Evolutionary conservation across 345 rosid genomes (phyloP), one percentile per base, ranked within the genome.

Genomic region (Sisymbrium irio): DNA sequence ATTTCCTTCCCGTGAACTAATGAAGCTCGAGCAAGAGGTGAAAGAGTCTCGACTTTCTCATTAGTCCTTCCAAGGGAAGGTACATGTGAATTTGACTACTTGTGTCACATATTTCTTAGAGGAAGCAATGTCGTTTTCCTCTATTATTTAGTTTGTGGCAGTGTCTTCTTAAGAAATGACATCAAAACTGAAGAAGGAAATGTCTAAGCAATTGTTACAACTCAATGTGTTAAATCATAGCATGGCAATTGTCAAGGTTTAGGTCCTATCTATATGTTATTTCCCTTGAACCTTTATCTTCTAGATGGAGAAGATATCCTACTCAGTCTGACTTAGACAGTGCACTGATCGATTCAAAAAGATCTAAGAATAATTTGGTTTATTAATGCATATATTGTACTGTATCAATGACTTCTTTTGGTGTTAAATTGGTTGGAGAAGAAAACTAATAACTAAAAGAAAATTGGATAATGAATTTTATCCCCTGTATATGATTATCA

Each of bases 191-290:
- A 95, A 80, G 72, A 95, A 80, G 62, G 99, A 95, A 83, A 77
- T 95, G 47, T 81, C 88, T 73, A 75, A 82, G 71, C 88, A 87
- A 65, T 62, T 95, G 79, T 53, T 88, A 66, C 82, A 81, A 33
- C 91, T 85, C 70, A 86, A 87, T 74, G 93, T 92, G 77, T 85
- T 97, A 76, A 87, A 80, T 79, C 90, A 88, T 83, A 88, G 88
- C 83, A 84, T 92, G 93, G 68, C 89, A 51, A 7, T 32, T 32
- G 35, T 32, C 35, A 32, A 32, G 35, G 35, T 32, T 6, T 32
- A 8, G 35, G 35, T 32, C 35, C 35, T 32, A n/a, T n/a, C n/a
- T n/a, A n/a, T n/a, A n/a, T n/a, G n/a, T n/a, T n/a, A n/a, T n/a
- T n/a, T n/a, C n/a, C n/a, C n/a, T n/a, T n/a, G n/a, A n/a, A n/a